These are phyloP conservation scores for Trematosphaeria pertusa DNA, from an alignment of 2,329 filamentous ascomycete species.

Conservation along the genomic window DNA sequence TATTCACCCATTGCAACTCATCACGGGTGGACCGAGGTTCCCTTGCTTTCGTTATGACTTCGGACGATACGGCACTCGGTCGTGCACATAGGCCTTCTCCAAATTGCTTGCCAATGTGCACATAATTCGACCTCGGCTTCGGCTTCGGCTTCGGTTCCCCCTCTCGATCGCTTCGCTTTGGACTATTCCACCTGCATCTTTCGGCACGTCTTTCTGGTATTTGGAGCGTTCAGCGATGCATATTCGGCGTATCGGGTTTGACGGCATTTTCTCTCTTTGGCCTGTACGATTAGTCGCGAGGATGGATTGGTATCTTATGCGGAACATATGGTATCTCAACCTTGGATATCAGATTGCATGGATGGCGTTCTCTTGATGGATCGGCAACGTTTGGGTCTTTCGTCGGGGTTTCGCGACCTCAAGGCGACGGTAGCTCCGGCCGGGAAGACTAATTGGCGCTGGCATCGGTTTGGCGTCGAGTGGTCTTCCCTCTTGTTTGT, in stretches of 20 bases:
- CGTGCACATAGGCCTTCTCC: neutral
- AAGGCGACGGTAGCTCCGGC: slow-evolving; percentile 20
- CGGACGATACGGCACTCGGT: neutral
- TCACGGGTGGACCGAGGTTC: slow-evolving; percentile 8
- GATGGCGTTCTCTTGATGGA: slow-evolving; percentile 11
- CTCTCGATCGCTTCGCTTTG: slow-evolving; percentile 1
- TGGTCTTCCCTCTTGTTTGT: no score
- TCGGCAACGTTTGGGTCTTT: slow-evolving; percentile 5
- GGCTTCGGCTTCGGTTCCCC: slow-evolving; percentile 5
- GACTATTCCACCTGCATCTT: slow-evolving; percentile 1
- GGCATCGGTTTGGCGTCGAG: no score
- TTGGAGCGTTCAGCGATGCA: slow-evolving; percentile 20
- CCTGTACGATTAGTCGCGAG: slow-evolving; percentile 15
- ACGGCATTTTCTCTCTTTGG: slow-evolving; percentile 3
- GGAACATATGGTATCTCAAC: slow-evolving; percentile 1
- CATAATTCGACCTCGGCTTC: slow-evolving; percentile 1
- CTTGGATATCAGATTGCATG: slow-evolving; percentile 13
- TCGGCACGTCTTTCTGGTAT: slow-evolving; percentile 5
- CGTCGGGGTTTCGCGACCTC: slow-evolving; percentile 3
- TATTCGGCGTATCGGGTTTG: slow-evolving; percentile 21
- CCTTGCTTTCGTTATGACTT: slow-evolving; percentile 1
- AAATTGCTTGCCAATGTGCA: neutral
- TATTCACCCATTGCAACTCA: slow-evolving; percentile 5
- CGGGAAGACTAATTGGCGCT: neutral
- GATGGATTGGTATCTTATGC: slow-evolving; percentile 13